These are phyloP conservation scores for Dorcoceras hygrometricum DNA, from an alignment of 257 asterid species.

Conservation along the genomic window DNA sequence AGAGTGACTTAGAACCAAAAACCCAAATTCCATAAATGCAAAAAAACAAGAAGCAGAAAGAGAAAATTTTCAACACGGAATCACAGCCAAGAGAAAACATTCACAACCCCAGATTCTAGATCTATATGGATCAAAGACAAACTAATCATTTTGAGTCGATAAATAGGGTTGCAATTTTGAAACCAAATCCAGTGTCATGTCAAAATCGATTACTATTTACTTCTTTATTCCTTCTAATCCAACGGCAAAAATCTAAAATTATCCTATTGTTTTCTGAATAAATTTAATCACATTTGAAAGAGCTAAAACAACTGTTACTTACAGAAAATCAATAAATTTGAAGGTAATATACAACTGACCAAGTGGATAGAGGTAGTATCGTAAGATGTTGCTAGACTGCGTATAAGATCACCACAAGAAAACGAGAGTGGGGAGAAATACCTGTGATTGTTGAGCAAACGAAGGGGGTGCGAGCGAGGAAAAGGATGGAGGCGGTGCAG, in stretches of 20 bases:
- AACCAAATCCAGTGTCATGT: neutral
- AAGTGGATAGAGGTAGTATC: neutral
- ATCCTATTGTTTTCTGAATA: neutral
- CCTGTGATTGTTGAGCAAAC: conserved; percentile 70
- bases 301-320: neutral
- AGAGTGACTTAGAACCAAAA: neutral
- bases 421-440: conserved; percentile 4
- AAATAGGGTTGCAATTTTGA: neutral
- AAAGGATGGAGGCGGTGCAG: conserved; percentile 47
- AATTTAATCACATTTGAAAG: too few species aligned
- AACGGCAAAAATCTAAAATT: neutral
- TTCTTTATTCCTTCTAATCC: neutral
- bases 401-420: neutral
- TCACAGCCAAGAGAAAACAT: neutral
- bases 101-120: neutral
- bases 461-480: conserved; percentile 58
- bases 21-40: conserved; percentile 11
- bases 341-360: neutral
- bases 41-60: neutral
- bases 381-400: neutral
- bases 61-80: neutral
- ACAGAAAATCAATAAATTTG: neutral
- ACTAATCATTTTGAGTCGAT: neutral
- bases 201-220: neutral
- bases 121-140: neutral